Evolutionary conservation across 495 filamentous ascomycete genomes (phyloP), one percentile per base, ranked within the genome.

Genomic region (Monascus purpureus): DNA sequence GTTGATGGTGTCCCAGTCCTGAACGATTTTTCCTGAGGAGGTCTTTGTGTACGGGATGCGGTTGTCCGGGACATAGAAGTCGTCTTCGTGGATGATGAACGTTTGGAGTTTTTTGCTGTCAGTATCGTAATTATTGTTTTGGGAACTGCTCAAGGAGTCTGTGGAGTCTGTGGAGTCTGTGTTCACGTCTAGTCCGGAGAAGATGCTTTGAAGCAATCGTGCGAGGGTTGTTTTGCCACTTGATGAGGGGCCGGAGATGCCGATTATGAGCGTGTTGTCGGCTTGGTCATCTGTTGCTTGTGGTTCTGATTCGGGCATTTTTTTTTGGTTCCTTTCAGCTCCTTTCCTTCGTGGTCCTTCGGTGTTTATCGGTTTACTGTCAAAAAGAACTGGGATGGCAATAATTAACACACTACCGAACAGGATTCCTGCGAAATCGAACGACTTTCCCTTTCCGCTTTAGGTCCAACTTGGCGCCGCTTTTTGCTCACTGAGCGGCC

Each of bases 61-160:
- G n/a, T 67, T 49, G 46, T 95, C 86, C 1, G 81, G 48, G 23
- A 68, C 70, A 52, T 85, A 96, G 50, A 94, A 96, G 52, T 96
- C 88, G 57, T 96, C 88, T 50, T 90, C 73, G 49, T 94, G 86
- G 25, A 95, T 65, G 39, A 93, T 79, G 41, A 83, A 86, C 2
- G 74, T 72, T 5, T 42, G 43, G 11, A 63, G 30, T n/a, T 24
- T 28, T 17, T 31, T n/a, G n/a, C n/a, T n/a, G n/a, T n/a, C n/a
- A n/a, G n/a, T n/a, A n/a, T n/a, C n/a, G n/a, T n/a, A n/a, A n/a
- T n/a, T n/a, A n/a, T n/a, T n/a, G n/a, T n/a, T n/a, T n/a, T n/a
- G n/a, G n/a, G n/a, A n/a, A n/a, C n/a, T n/a, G n/a, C n/a, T n/a
- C n/a, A n/a, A n/a, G n/a, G n/a, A n/a, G n/a, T n/a, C n/a, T n/a